Base-by-base conservation (phyloP, 1,284 basidiomycete species). In the Ustilago trichophora region DNA sequence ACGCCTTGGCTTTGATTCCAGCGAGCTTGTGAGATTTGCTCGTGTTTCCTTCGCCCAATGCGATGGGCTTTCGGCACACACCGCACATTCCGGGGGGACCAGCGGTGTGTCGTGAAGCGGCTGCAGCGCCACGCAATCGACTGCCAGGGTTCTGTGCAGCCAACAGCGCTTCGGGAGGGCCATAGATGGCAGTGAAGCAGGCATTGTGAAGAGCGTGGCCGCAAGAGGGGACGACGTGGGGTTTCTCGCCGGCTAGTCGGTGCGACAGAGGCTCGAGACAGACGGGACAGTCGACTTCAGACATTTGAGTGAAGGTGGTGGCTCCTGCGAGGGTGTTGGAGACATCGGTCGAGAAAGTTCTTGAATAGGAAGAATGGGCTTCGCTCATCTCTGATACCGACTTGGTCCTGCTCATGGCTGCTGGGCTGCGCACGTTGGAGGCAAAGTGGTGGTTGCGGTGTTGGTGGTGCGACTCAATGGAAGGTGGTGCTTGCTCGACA, bases 201-300 rank as follows among this genome's bases (percentile, higher is more conserved):
- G 92, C 93, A 32, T 96, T 90, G 83, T 96, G 95, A 21, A 98
- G 87, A 10, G 91, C 90, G 83, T 98, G 95, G n/a, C 95, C 93
- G 75, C 95, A 98, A 77, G 92, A 89, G 25, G 95, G 95, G 22
- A 96, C 90, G 54, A 98, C 90, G 78, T 97, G 93, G 2, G 94
- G 92, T 80, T 95, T 97, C 84, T 98, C 95, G 15, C 95, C 94
- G 0, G 67, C 57, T 89, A 91, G 18, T 93, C 85, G 66, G 82
- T 93, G 92, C 74, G 88, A 90, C 73, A 94, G 88, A 2, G 90
- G 90, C 78, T 93, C 92, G 73, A 93, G 87, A 82, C 92, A 94
- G 76, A 94, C 91, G 24, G 92, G 92, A 76, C 92, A 94, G 74
- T 90, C 89, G 36, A 89, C 89, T 74, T 92, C 91, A 40, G 90